Evolutionary conservation across 495 filamentous ascomycete species (phyloP), one percentile per base, ranked within the genome.

Genomic region (Penicillium maclennaniae): DNA sequence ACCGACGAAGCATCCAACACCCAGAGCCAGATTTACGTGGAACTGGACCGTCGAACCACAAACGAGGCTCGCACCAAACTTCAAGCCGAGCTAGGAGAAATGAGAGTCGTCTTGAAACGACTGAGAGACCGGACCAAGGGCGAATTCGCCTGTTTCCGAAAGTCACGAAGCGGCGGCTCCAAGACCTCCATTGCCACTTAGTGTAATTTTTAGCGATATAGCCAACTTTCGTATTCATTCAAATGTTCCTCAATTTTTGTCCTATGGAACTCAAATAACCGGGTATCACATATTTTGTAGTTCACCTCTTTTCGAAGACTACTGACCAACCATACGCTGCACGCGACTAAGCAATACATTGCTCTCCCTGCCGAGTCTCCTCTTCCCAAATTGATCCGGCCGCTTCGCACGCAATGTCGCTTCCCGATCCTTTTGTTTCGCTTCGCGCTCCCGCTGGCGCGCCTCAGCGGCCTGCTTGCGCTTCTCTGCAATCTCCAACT

Each of bases 11-110:
- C 89, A 16, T 83, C 81, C 14, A 78, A 87, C 55, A 75, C 85
- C 38, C 92, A 97, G 72, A 87, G 87, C 57, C 78, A 88, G 70
- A 87, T 97, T 48, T 98, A 98, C 67, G 81, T 89, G 47, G 87
- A 90, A 71, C 71, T 98, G 23, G 93, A 98, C 62, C 74, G 79
- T 40, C 83, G 89, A 44, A 97, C 92, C 49, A 89, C 92, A 58
- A 89, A 88, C 48, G 87, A 91, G 55, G 91, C 91, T 19, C 78
- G 92, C 47, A 77, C 79, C 23, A 76, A 80, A 48, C 77, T 97
- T 45, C 91, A 96, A 74, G 83, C 78, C 26, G 92, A 97, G 73
- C 71, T 98, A 58, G 87, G 86, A 36, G 88, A 89, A 69, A 92
- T 98, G 91, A 79, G 91, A 49, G 83, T 76, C 26, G 82, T 91